These are phyloP conservation scores for Hymenoscyphus infarciens DNA, from an alignment of 2,329 filamentous ascomycete species.

Conservation along the genomic window DNA sequence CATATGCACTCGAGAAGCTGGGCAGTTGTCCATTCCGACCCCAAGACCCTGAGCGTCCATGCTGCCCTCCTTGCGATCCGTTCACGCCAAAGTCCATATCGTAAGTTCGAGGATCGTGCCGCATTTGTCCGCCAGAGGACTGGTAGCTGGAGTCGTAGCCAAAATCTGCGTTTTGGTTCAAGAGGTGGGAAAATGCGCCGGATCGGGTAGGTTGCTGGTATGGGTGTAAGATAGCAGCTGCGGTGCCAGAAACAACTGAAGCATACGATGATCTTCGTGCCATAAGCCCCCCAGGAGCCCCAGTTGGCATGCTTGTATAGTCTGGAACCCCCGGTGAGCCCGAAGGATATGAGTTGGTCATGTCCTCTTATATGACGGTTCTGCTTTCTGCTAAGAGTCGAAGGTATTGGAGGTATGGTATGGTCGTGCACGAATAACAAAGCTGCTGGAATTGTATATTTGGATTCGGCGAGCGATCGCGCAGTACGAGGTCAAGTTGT, in stretches of 20 bases:
- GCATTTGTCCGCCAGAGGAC: constrained; percentile 20
- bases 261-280: constrained; percentile 58
- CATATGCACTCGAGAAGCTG: constrained; percentile 35
- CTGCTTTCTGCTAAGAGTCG: constrained; percentile 17
- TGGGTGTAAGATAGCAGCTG: constrained; percentile 27
- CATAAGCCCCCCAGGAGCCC: constrained; percentile 36
- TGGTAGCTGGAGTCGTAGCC: constrained; percentile 30
- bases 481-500: background rate
- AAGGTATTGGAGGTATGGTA: constrained; percentile 8
- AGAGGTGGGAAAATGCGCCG: constrained; percentile 33
- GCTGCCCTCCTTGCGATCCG: constrained; percentile 19
- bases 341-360: constrained; percentile 34
- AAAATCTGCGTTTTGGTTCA: constrained; percentile 28
- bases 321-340: constrained; percentile 33
- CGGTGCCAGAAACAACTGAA: constrained; percentile 54
- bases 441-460: background rate
- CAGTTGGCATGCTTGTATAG: constrained; percentile 34
- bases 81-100: constrained; percentile 31
- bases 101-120: constrained; percentile 27
- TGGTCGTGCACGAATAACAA: constrained; percentile 23
- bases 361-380: constrained; percentile 6
- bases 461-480: background rate
- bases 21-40: constrained; percentile 31
- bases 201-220: constrained; percentile 30
- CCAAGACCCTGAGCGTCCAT: constrained; percentile 30